Percentiles rank a stretch among this genome's conserved stretches.
These are phyloP conservation scores for Candida sanyiensis DNA, from an alignment of 805 yeast species.

Conservation along the genomic window DNA sequence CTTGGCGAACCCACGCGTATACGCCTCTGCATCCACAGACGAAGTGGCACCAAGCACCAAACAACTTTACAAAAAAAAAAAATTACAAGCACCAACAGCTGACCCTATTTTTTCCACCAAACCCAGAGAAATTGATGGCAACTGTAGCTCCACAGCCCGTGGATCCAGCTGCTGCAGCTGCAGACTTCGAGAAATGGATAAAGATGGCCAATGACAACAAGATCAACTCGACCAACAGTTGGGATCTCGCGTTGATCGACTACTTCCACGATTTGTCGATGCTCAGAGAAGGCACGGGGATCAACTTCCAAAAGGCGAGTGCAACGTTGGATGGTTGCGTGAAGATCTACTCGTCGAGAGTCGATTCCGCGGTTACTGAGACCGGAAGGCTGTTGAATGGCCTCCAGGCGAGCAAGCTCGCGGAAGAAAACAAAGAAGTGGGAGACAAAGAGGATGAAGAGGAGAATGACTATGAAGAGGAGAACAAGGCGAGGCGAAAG, in stretches of 20 bases:
- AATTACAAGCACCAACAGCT: not conserved
- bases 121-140: not conserved
- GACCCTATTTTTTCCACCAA: not conserved
- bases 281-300: slow-evolving; percentile 63
- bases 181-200: slow-evolving; percentile 69
- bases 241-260: slow-evolving; percentile 89
- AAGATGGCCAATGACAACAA: slow-evolving; percentile 78
- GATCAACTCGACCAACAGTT: slow-evolving; percentile 77
- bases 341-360: slow-evolving; percentile 83
- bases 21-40: too few relatives aligned
- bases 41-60: too few relatives aligned
- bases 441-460: slow-evolving; percentile 22
- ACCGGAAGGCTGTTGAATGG: slow-evolving; percentile 83
- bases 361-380: slow-evolving; percentile 87
- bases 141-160: slow-evolving; percentile 10
- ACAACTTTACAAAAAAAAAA: too few relatives aligned
- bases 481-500: slow-evolving; percentile 10
- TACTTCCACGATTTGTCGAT: slow-evolving; percentile 81
- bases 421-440: slow-evolving; percentile 21
- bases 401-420: slow-evolving; percentile 42
- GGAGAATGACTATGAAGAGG: slow-evolving; percentile 13
- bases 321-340: slow-evolving; percentile 94
- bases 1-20: too few relatives aligned
- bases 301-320: slow-evolving; percentile 86
- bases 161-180: slow-evolving; percentile 7